Percentiles rank a stretch among this genome's conserved stretches.
These are phyloP conservation scores for Aspergillus puulaauensis DNA, from an alignment of 2,329 filamentous ascomycete genomes.

Conservation along the genomic window DNA sequence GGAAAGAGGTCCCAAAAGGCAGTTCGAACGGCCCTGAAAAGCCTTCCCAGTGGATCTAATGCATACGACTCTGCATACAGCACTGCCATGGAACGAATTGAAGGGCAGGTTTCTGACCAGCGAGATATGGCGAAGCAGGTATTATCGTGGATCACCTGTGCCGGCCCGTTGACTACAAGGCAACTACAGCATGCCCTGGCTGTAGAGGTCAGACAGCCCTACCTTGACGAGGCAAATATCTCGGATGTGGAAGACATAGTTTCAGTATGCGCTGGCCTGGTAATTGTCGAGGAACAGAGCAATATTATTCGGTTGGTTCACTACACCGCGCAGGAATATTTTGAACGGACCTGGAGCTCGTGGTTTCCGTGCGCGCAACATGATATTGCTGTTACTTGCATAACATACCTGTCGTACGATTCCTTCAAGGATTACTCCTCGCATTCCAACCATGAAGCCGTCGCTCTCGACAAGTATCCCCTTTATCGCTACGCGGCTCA, in stretches of 20 bases:
- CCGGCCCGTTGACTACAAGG: slow-evolving; percentile 30
- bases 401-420: slow-evolving; percentile 25
- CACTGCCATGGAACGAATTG: slow-evolving; percentile 45
- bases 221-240: slow-evolving; percentile 38
- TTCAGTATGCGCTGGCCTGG: slow-evolving; percentile 32
- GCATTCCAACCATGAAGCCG: not conserved
- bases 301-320: slow-evolving; percentile 32
- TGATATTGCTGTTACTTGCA: slow-evolving; percentile 19
- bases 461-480: slow-evolving; percentile 3
- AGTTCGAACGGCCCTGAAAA: slow-evolving; percentile 24
- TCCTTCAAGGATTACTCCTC: slow-evolving; percentile 6
- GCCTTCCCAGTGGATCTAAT: slow-evolving; percentile 28
- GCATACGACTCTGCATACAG: slow-evolving; percentile 34
- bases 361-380: slow-evolving; percentile 20
- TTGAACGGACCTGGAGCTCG: slow-evolving; percentile 17
- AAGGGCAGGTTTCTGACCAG: slow-evolving; percentile 33
- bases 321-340: slow-evolving; percentile 33
- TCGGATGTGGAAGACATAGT: slow-evolving; percentile 25
- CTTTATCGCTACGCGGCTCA: slow-evolving; percentile 19
- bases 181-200: slow-evolving; percentile 48
- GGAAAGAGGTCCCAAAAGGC: slow-evolving; percentile 23
- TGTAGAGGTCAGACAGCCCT: slow-evolving; percentile 23
- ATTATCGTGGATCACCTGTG: slow-evolving; percentile 44
- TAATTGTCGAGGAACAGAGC: slow-evolving; percentile 29
- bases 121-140: slow-evolving; percentile 38